Evolutionary conservation across 2,329 filamentous ascomycete genomes (phyloP).

Genomic region (Zasmidium angulare): DNA sequence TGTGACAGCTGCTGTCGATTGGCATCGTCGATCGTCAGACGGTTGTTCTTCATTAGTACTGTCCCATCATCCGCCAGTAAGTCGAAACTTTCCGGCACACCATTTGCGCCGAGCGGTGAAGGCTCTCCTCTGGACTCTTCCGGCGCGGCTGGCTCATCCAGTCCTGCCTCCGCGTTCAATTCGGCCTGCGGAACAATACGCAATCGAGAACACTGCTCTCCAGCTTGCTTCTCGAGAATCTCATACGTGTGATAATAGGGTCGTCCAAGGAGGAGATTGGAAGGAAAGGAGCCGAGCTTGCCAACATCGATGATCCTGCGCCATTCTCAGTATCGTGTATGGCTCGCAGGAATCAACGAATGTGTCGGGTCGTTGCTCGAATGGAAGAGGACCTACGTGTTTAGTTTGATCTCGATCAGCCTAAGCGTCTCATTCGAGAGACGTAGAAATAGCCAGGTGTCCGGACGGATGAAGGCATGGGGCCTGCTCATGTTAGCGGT

Average conservation of each 20-base stretch:
- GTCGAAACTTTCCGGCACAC: conserved; percentile 40
- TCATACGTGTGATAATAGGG: conserved; percentile 93
- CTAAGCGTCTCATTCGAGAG: conserved; percentile 60
- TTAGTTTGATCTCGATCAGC: conserved; percentile 59
- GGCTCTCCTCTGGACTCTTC: conserved; percentile 33
- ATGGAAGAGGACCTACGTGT: conserved; percentile 58
- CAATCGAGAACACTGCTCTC: conserved; percentile 65
- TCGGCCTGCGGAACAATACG: conserved; percentile 79
- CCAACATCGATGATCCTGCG: conserved; percentile 79
- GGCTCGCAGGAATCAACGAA: conserved; percentile 31
- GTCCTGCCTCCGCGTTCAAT: conserved; percentile 70
- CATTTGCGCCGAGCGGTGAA: conserved; percentile 26
- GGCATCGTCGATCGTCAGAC: conserved; percentile 62
- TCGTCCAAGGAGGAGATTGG: conserved; percentile 85
- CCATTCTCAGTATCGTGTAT: conserved; percentile 32
- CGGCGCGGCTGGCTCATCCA: conserved; percentile 58
- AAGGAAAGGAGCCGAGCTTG: conserved; percentile 88
- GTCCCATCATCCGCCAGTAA: conserved; percentile 50
- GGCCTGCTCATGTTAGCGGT: conserved; percentile 31
- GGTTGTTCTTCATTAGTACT: conserved; percentile 61
- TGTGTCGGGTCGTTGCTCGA: conserved; percentile 23
- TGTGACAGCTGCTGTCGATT: conserved; percentile 72
- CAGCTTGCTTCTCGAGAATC: conserved; percentile 68
- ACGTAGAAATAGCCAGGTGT: conserved; percentile 54
- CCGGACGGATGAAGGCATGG: conserved; percentile 50